Base-by-base conservation (phyloP, 352 stramenopile species). In the Phytopythium montanum region DNA sequence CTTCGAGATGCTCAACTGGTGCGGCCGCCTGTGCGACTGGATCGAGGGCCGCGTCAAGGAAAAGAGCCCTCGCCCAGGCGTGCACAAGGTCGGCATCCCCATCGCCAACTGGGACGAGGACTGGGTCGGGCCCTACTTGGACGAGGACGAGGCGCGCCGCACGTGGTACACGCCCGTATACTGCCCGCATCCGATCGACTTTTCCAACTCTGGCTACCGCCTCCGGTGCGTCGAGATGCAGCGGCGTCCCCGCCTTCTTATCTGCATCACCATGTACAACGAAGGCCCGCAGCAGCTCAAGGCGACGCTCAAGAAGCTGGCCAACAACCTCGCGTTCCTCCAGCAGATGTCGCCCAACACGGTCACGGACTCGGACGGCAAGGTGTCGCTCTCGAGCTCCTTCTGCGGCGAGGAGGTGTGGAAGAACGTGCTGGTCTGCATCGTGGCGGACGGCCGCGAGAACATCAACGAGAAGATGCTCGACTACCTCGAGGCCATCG, bases 181-280 rank as follows among this genome's bases (percentile, higher is more conserved):
- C 58, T 88, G 79, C 41, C 76, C 76, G 0, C 73, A 71, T 9
- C 79, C 82, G 6, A 70, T 86, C 14, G 79, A 92, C 55, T 95
- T 94, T 41, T 92, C 86, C 6, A 89, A 88, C 60, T 48, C 75
- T 10, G 84, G 86, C 18, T 90, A 94, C 64, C 81, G 83, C 12
- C 58, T 95, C 12, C 86, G 84, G 4, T 92, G 80, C 45, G 83
- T 94, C 46, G 82, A 94, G 66, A 81, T 85, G 44, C 64, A 80
- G 8, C 80, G 86, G 26, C 79, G 82, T 0, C 86, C 84, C 5
- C 63, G 76, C n/a, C 66, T 94, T 5, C 88, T 95, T 79, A 82
- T 95, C 31, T 90, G 83, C 54, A 91, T 95, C 64, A 95, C 83
- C 28, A 91, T 93, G 70, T 95, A 88, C 69, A 95, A 95, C 60